Evolutionary conservation across 1,139 yeast species (phyloP).

Genomic region (Geotrichum carabidarum): DNA sequence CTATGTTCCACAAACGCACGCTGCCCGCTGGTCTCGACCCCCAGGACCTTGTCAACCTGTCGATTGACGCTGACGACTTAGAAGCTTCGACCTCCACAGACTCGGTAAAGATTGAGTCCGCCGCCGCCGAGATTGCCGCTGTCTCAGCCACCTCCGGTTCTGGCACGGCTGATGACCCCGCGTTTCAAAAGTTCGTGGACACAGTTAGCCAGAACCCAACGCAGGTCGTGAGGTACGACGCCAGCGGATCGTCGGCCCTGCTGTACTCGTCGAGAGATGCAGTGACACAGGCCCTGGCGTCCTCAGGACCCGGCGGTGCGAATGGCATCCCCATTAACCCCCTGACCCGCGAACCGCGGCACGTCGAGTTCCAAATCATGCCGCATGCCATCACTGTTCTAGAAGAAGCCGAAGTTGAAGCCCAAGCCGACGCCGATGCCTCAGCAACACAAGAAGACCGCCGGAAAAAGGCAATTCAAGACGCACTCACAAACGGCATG

Average conservation of each 20-base stretch:
- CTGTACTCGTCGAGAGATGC: conserved; percentile 62
- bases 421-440: background rate
- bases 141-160: conserved; percentile 22
- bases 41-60: conserved; percentile 14
- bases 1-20: conserved; percentile 11
- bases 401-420: conserved; percentile 42
- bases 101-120: background rate
- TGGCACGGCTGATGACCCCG: conserved; percentile 47
- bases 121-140: background rate
- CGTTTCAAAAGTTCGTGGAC: conserved; percentile 72
- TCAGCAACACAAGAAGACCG: conserved; percentile 30
- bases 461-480: conserved; percentile 23
- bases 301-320: background rate
- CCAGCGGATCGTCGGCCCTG: conserved; percentile 40
- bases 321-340: conserved; percentile 9
- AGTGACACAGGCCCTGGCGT: conserved; percentile 45
- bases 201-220: conserved; percentile 73
- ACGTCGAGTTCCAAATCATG: conserved; percentile 86
- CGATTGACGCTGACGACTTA: conserved; percentile 9
- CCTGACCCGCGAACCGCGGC: conserved; percentile 46
- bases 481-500: conserved; percentile 64
- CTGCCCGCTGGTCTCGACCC: conserved; percentile 18
- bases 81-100: background rate
- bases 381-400: conserved; percentile 84
- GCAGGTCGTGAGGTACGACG: conserved; percentile 79